phyloP scores from a whole-genome alignment of 345 rosid genomes.

The Carallia brachiata region DNA sequence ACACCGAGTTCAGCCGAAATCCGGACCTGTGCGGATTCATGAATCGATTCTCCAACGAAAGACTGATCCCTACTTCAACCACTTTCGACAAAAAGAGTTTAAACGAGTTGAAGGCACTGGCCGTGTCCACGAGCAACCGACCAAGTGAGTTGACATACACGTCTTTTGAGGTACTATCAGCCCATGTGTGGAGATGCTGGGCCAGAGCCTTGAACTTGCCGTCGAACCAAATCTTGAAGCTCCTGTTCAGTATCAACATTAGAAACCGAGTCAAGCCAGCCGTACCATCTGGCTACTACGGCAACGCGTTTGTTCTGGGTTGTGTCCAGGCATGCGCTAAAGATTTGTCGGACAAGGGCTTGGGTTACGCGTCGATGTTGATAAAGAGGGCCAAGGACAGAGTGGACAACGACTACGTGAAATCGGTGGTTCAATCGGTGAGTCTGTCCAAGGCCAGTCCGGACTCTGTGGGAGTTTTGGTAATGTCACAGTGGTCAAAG shows the following conservation, averaged over 20 bases:
- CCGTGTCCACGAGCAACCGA: slow-evolving; percentile 11
- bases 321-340: slow-evolving; percentile 60
- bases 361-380: slow-evolving; percentile 53
- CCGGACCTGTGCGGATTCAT: slow-evolving; percentile 63
- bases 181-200: slow-evolving; percentile 92
- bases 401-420: slow-evolving; percentile 55
- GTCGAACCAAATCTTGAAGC: slow-evolving; percentile 58
- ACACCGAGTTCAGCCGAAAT: slow-evolving; percentile 57
- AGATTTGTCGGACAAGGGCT: slow-evolving; percentile 55
- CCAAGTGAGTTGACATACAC: slow-evolving; percentile 39
- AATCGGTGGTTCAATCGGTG: slow-evolving; percentile 57
- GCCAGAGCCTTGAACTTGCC: slow-evolving; percentile 64
- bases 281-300: slow-evolving; percentile 71
- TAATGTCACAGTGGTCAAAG: slow-evolving; percentile 85
- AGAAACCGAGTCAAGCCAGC: slow-evolving; percentile 70
- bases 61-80: slow-evolving; percentile 59
- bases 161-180: slow-evolving; percentile 73
- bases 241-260: slow-evolving; percentile 65
- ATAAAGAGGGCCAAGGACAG: slow-evolving; percentile 65
- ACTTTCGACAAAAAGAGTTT: slow-evolving; percentile 41
- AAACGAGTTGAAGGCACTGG: slow-evolving; percentile 52
- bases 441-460: slow-evolving; percentile 50
- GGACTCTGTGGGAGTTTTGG: slow-evolving; percentile 68
- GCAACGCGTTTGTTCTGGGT: slow-evolving; percentile 80
- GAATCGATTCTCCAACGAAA: slow-evolving; percentile 53